A percentile compares a stretch with the other conserved stretches of the same genome.
Conservation (phyloP, 1,284 basidiomycete genomes). For the Rhodotorula glutinis region DNA sequence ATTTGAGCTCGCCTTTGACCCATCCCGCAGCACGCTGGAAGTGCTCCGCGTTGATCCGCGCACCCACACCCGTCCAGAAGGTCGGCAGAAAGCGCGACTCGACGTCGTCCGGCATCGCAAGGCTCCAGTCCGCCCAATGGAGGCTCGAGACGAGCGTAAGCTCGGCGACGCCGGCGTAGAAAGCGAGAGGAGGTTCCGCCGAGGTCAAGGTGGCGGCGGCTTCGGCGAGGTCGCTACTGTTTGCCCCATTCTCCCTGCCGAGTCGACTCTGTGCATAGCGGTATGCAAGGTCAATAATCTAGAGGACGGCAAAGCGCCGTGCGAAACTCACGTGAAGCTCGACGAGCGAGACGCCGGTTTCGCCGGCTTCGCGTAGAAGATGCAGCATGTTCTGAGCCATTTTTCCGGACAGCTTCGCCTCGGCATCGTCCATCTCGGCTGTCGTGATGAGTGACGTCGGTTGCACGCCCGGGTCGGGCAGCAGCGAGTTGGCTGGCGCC, state of each 20-base stretch:
- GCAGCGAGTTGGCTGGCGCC: not conserved
- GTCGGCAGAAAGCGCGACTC: conserved; percentile 11
- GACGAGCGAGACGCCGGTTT: not conserved
- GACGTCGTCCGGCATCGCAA: conserved; percentile 54
- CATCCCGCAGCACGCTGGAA: conserved; percentile 17
- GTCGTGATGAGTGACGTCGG: not conserved
- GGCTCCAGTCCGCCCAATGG: conserved; percentile 60
- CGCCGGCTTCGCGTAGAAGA: not conserved
- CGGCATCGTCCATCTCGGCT: not conserved
- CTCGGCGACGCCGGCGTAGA: conserved; percentile 64
- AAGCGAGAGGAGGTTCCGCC: conserved; percentile 55
- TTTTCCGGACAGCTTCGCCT: too few species aligned
- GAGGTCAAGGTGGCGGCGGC: conserved; percentile 46
- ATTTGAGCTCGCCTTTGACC: conserved; percentile 19
- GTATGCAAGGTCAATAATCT: too few species aligned
- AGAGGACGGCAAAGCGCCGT: too few species aligned
- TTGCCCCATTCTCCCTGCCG: too few species aligned
- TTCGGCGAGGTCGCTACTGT: conserved; percentile 47
- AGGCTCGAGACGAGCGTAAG: conserved; percentile 56
- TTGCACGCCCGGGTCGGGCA: conserved; percentile 4
- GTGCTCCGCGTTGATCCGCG: conserved; percentile 5
- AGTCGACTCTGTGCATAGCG: too few species aligned
- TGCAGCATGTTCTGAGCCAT: too few species aligned
- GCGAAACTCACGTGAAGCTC: too few species aligned
- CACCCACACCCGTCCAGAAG: conserved; percentile 17